Conservation (phyloP, 139 green algal genomes). For the Zygnema circumcarinatum region DNA sequence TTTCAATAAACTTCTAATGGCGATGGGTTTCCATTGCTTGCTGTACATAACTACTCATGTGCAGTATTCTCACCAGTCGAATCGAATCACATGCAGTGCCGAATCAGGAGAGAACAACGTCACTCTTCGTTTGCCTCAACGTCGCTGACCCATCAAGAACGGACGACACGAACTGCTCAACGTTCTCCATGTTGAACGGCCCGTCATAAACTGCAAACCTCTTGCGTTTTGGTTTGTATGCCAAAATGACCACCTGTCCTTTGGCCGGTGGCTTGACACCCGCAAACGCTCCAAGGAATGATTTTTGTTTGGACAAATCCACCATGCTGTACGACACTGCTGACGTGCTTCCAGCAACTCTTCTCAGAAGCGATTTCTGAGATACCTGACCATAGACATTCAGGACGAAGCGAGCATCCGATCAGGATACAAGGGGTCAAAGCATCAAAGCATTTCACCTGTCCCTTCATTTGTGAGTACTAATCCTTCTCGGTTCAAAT, state of each 20-base stretch:
- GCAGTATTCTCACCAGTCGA: no score
- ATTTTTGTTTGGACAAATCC: not conserved
- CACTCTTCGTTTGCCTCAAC: not conserved
- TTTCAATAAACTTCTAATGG: no score
- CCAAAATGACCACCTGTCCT: not conserved
- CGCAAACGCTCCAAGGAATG: conserved; percentile 9
- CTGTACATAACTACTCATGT: no score
- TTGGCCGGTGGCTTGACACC: not conserved
- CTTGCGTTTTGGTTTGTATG: not conserved
- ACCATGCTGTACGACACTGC: conserved; percentile 12
- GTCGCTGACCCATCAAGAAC: not conserved
- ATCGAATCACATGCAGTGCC: no score
- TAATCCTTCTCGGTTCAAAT: not conserved
- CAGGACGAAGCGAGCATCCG: not conserved
- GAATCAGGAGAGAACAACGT: not conserved
- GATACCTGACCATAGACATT: conserved; percentile 1
- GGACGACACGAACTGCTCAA: not conserved
- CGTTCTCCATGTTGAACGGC: not conserved
- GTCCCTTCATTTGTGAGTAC: not conserved
- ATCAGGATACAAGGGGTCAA: conserved; percentile 2
- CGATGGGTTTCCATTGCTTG: no score
- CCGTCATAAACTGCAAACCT: not conserved
- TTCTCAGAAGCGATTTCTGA: conserved; percentile 4
- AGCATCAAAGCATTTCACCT: not conserved
- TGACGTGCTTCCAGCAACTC: not conserved